Base-by-base conservation (phyloP, 2,329 filamentous ascomycete species). In the Ophiostoma sp. region DNA sequence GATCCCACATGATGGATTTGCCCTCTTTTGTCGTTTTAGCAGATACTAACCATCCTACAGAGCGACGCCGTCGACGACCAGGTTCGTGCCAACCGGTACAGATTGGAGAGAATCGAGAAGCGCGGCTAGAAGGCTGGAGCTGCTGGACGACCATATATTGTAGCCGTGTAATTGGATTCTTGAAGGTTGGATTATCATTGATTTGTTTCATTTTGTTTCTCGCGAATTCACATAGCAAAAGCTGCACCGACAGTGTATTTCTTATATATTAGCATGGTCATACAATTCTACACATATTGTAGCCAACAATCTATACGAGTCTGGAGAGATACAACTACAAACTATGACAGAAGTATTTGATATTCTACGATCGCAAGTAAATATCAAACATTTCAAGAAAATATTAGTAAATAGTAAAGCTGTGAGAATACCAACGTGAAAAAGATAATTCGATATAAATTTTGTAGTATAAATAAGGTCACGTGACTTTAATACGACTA, bases 61-160 rank as follows among this genome's bases (percentile, higher is more conserved):
- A 94, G 89, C 79, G 92, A 96, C 76, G 85, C 83, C 73, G 91
- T 96, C 73, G 90, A 93, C 77, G 90, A 94, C 73, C 86, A 90
- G 75, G 91, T 94, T 74, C 87, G 87, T 8, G 69, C 67, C 63
- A 73, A 73, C 70, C 65, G 87, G 69, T 87, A 92, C 84, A 93
- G 93, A 45, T 70, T 73, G 38, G 70, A 74, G 65, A 64, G 60
- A 16, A 72, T 71, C 66, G 69, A 70, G 52, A 70, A 70, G 67
- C 65, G 66, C 9, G 64, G 69, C 11, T 69, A 66, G 42, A 16
- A 12, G 14, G 49, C 18, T 9, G n/a, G 49, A 14, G 49, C 12
- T 36, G 55, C 18, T 12, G 55, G 58, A 62, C 36, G 38, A 12
- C 58, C 58, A 62, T 14, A 41, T 58, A 18, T 4, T 2, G 38